Evolutionary conservation across 345 rosid species (phyloP), one percentile per base, ranked within the genome.

Genomic region (Populus deltoides): DNA sequence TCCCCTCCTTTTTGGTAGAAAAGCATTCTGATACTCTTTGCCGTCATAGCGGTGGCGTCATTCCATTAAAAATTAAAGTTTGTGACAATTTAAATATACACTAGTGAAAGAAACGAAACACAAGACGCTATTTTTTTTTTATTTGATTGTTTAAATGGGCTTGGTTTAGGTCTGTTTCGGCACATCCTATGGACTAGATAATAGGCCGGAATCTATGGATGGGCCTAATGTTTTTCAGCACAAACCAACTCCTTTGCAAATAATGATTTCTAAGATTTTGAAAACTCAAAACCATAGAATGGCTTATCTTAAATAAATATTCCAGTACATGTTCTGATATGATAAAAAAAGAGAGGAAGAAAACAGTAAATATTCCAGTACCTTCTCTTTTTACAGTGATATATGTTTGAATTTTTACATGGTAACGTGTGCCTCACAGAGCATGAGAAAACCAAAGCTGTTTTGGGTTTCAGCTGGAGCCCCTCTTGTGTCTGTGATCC

Each of bases 401-500:
- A 57, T 57, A n/a, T 33, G 27, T 67, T 61, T 68, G 70, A 72
- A 55, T 68, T 38, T 4, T 57, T 24, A 53, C 55, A n/a, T 72
- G 73, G 78, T 63, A 31, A 15, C 39, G 75, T 79, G 81, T 79
- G 83, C 73, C 83, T 51, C 81, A 85, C 87, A 94, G 98, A 87
- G 97, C 86, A 88, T 89, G 88, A 93, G 77, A 81, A 90, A 77
- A 66, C 96, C 97, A 47, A 90, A 82, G 81, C 84, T 93, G 74
- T 93, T 91, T 77, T 93, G 98, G 98, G 88, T 93, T 57, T 89
- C 98, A 68, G 98, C 94, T 0, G 94, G 93, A 79, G 92, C 97
- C 18, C 99, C 99, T 10, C 90, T 95, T 55, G 65, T 84, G 41
- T 93, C 88, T 22, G 98, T 95, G 49, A 86, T 93, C 59, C n/a